Conservation (phyloP, 2,329 filamentous ascomycete species). For the Colletotrichum sp. region DNA sequence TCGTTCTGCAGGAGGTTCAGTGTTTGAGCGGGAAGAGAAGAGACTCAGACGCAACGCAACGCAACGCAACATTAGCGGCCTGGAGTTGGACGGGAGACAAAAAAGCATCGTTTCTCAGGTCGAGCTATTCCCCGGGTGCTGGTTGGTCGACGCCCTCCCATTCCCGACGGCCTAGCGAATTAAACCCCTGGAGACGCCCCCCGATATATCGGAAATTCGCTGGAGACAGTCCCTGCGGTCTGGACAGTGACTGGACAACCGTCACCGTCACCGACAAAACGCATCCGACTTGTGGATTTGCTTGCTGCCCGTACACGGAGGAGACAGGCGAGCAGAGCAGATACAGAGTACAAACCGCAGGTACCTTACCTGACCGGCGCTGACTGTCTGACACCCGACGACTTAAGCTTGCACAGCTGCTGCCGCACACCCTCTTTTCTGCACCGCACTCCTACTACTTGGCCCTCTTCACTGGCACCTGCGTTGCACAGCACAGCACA, state of each 20-base stretch:
- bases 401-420: conserved; percentile 19
- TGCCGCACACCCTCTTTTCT: conserved; percentile 15
- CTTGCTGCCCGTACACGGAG: background rate
- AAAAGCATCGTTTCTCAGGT: conserved; percentile 8
- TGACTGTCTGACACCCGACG: conserved; percentile 13
- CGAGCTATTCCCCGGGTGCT: background rate
- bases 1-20: background rate
- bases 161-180: conserved; percentile 1
- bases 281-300: background rate
- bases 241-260: conserved; percentile 19
- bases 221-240: conserved; percentile 3
- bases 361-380: conserved; percentile 9
- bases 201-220: conserved; percentile 21
- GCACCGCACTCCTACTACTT: conserved; percentile 16
- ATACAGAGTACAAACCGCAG: background rate
- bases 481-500: background rate
- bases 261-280: conserved; percentile 17
- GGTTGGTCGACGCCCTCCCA: conserved; percentile 7
- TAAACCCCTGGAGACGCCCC: conserved; percentile 11
- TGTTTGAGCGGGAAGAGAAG: background rate
- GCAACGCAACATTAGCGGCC: background rate
- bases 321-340: background rate
- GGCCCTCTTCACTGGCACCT: background rate
- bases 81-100: background rate
- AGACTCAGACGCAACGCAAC: background rate